phyloP scores from a whole-genome alignment of 2,329 filamentous ascomycete genomes.

The Teratosphaeria nubilosa region DNA sequence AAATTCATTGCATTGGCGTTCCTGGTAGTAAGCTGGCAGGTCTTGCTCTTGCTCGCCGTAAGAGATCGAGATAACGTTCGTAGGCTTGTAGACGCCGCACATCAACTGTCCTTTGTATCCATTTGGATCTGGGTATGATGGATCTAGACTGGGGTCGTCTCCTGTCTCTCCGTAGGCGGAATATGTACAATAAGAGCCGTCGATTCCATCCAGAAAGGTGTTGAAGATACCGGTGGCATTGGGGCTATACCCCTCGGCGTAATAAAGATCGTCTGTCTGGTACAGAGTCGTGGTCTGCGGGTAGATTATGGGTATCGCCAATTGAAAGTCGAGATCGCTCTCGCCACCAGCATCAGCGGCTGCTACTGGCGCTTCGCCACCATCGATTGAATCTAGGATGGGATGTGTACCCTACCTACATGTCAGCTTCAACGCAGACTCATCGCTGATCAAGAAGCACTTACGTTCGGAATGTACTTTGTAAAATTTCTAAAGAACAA shows the following conservation, averaged over 20 bases:
- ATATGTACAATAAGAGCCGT: slow-evolving; percentile 29
- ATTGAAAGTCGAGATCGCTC: slow-evolving; percentile 41
- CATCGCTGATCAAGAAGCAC: neutral
- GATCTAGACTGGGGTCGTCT: slow-evolving; percentile 38
- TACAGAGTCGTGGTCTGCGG: slow-evolving; percentile 42
- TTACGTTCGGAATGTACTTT: slow-evolving; percentile 9
- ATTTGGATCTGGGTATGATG: slow-evolving; percentile 34
- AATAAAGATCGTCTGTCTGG: slow-evolving; percentile 34
- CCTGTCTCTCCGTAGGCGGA: slow-evolving; percentile 28
- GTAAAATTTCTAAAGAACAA: slow-evolving; percentile 29
- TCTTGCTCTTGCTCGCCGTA: slow-evolving; percentile 48
- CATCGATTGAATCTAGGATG: slow-evolving; percentile 6
- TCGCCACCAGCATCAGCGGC: slow-evolving; percentile 27
- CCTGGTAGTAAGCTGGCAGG: slow-evolving; percentile 45
- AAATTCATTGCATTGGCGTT: slow-evolving; percentile 35
- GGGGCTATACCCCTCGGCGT: slow-evolving; percentile 25
- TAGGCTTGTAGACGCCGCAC: slow-evolving; percentile 42
- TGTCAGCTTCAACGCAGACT: neutral
- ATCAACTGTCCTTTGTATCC: slow-evolving; percentile 41
- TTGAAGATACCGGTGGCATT: slow-evolving; percentile 28
- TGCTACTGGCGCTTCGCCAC: slow-evolving; percentile 13
- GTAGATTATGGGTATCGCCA: slow-evolving; percentile 42
- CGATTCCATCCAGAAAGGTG: slow-evolving; percentile 30
- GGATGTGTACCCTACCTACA: slow-evolving; percentile 3
- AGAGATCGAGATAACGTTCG: slow-evolving; percentile 50